Evolutionary conservation across 1,139 yeast genomes (phyloP).

Genomic region (Petasospora rhodanensis): DNA sequence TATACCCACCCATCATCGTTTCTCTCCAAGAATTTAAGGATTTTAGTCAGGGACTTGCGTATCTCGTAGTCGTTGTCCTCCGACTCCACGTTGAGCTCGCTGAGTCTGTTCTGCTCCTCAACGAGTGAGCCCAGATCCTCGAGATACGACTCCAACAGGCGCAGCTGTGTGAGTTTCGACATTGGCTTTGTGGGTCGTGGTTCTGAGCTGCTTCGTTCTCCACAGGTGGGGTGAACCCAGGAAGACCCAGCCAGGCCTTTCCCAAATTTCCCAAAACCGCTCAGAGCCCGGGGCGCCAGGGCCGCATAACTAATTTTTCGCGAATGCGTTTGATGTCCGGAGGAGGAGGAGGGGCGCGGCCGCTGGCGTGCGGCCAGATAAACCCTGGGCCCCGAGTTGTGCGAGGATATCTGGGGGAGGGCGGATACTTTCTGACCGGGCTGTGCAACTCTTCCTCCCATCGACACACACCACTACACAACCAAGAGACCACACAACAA

Average conservation of each 20-base stretch:
- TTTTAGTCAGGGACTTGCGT: conserved; percentile 37
- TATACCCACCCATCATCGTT: conserved; percentile 22
- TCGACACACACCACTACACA: background rate
- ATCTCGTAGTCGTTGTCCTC: conserved; percentile 52
- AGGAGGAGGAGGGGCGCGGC: too few relatives aligned
- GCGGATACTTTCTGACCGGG: too few relatives aligned
- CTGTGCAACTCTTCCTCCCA: background rate
- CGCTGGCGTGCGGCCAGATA: too few relatives aligned
- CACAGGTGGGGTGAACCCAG: too few relatives aligned
- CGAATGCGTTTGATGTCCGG: too few relatives aligned
- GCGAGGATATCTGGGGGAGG: too few relatives aligned
- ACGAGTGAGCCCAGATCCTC: conserved; percentile 21
- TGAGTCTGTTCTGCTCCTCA: conserved; percentile 21
- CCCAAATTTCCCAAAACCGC: too few relatives aligned
- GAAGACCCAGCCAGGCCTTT: background rate
- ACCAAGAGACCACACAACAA: conserved; percentile 17
- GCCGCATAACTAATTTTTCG: too few relatives aligned
- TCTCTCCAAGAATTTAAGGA: conserved; percentile 31
- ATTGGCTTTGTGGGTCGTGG: conserved; percentile 1
- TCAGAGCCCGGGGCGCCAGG: too few relatives aligned
- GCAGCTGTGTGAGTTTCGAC: conserved; percentile 18
- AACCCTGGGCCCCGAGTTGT: too few relatives aligned
- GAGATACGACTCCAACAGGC: conserved; percentile 24
- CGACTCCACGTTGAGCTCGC: conserved; percentile 38
- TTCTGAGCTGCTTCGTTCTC: too few relatives aligned